Evolutionary conservation across 345 rosid genomes (phyloP).

Genomic region (Eucalyptus victrix): DNA sequence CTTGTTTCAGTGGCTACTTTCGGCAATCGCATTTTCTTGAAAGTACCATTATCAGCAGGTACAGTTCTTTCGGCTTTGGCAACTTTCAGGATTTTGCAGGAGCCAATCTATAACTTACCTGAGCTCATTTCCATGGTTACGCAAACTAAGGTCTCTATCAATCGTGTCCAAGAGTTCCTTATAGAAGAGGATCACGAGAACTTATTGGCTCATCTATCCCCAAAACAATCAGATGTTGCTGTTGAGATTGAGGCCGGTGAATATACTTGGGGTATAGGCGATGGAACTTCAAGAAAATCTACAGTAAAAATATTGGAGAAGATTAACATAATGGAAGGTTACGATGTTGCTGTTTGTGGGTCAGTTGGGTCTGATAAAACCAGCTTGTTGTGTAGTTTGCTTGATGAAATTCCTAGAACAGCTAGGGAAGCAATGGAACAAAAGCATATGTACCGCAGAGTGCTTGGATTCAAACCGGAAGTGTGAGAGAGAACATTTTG

Average conservation of each 20-base stretch:
- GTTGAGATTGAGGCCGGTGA: slow-evolving; percentile 33
- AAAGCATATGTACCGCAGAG: background rate
- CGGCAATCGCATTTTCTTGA: slow-evolving; percentile 29
- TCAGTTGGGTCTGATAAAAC: slow-evolving; percentile 86
- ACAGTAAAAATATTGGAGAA: slow-evolving; percentile 17
- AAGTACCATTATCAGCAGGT: slow-evolving; percentile 31
- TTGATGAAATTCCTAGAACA: slow-evolving; percentile 67
- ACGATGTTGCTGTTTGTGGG: slow-evolving; percentile 47
- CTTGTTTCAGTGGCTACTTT: slow-evolving; percentile 44
- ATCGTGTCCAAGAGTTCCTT: slow-evolving; percentile 15
- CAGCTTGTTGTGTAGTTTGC: slow-evolving; percentile 53
- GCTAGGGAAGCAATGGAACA: slow-evolving; percentile 46
- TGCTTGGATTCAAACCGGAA: no score
- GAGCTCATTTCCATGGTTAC: slow-evolving; percentile 50
- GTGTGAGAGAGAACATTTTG: no score
- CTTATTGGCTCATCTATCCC: background rate
- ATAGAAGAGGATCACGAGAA: slow-evolving; percentile 35
- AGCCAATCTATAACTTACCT: slow-evolving; percentile 57
- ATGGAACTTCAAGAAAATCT: slow-evolving; percentile 4
- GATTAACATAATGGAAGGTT: slow-evolving; percentile 38
- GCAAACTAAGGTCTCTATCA: slow-evolving; percentile 47
- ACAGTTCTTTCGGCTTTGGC: slow-evolving; percentile 53
- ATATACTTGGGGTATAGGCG: slow-evolving; percentile 35
- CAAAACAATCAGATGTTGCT: slow-evolving; percentile 6
- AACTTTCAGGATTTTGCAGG: slow-evolving; percentile 50